Conservation (phyloP, 257 asterid species). For the Plectranthus barbatus region DNA sequence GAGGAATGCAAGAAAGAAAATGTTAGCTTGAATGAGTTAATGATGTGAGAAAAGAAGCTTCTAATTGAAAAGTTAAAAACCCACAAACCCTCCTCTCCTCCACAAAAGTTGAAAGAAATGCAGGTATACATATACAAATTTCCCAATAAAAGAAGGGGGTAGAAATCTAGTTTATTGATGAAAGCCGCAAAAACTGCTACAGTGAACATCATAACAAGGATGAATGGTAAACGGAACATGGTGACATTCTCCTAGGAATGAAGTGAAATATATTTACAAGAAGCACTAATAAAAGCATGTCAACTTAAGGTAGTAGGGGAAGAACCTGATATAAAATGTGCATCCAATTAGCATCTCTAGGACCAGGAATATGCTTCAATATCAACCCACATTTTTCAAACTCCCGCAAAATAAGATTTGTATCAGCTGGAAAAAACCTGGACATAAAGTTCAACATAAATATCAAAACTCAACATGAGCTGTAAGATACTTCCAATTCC, state of each 20-base stretch:
- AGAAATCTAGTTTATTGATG: too few species aligned
- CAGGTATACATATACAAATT: too few species aligned
- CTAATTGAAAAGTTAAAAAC: too few species aligned
- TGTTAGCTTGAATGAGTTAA: neutral
- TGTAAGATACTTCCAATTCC: neutral
- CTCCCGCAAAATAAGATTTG: constrained; percentile 81
- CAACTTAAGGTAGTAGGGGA: constrained; percentile 10
- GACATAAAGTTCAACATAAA: constrained; percentile 7
- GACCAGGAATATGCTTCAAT: constrained; percentile 89
- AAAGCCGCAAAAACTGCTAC: too few species aligned
- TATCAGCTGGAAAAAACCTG: constrained; percentile 90
- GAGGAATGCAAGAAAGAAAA: neutral
- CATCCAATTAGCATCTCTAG: constrained; percentile 97
- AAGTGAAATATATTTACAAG: neutral
- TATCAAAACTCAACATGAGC: neutral
- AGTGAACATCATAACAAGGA: too few species aligned
- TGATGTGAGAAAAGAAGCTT: neutral
- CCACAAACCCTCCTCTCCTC: too few species aligned
- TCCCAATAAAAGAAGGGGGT: too few species aligned
- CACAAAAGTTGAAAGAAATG: too few species aligned
- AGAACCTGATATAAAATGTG: constrained; percentile 86
- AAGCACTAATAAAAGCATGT: neutral
- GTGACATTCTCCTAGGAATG: too few species aligned
- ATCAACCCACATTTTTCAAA: constrained; percentile 89
- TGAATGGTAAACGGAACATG: too few species aligned